Evolutionary conservation across 2,329 filamentous ascomycete species (phyloP).

Genomic region (Hypomyces perniciosus): DNA sequence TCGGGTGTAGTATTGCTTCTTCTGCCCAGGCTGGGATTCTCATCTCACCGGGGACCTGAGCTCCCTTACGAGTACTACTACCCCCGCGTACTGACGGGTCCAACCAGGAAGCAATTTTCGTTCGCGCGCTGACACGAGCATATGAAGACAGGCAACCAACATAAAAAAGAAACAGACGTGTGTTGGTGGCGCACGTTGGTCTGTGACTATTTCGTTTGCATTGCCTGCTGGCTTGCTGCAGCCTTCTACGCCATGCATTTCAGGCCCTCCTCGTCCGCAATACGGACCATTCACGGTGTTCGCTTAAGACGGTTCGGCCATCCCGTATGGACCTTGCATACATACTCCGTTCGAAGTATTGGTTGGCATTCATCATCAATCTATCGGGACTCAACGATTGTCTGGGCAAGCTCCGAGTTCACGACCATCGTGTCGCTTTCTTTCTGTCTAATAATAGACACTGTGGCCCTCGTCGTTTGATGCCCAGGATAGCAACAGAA

Average conservation of each 20-base stretch:
- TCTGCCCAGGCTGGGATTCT: background rate
- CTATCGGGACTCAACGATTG: too few species aligned
- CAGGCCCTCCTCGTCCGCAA: too few species aligned
- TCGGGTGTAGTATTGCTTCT: conserved; percentile 1
- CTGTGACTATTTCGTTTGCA: background rate
- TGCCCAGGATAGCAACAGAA: background rate
- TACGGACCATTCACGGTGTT: background rate
- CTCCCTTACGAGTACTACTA: background rate
- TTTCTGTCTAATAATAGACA: too few species aligned
- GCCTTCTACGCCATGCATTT: background rate
- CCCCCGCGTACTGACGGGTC: background rate
- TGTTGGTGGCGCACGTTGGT: conserved; percentile 5
- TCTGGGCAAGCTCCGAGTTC: too few species aligned
- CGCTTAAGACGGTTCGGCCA: background rate
- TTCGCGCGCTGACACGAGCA: background rate
- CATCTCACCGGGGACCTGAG: background rate
- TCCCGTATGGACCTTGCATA: background rate
- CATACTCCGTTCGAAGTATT: background rate
- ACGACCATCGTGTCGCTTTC: too few species aligned
- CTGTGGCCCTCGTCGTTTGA: too few species aligned
- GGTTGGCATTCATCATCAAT: background rate
- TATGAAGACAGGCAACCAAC: conserved; percentile 1
- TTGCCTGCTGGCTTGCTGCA: background rate
- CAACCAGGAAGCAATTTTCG: background rate
- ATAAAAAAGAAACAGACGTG: background rate